Evolutionary conservation across 495 filamentous ascomycete genomes (phyloP), one percentile per base, ranked within the genome.

Genomic region (Tuber umbilicatum): DNA sequence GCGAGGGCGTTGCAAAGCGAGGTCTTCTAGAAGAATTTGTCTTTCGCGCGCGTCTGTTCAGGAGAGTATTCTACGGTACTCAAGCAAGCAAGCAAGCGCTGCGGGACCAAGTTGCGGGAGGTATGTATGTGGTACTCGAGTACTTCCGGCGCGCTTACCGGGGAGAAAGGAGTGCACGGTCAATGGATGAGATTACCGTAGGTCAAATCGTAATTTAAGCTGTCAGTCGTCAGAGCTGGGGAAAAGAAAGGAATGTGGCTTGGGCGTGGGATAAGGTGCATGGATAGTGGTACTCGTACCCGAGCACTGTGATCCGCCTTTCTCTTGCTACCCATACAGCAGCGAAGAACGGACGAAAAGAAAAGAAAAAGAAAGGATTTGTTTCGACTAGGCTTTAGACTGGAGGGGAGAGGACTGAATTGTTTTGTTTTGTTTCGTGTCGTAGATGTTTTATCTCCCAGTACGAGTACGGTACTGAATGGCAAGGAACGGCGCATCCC

Each of bases 131-230:
- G 27, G 27, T 64, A n/a, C 23, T 23, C 42, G 42, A 45, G 43
- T 5, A 50, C 50, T 64, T 64, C 55, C 55, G 55, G 55, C 55
- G 55, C 55, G 55, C 55, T 64, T 64, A 64, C 55, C 14, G 55
- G 55, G 10, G 55, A 7, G 55, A 35, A 64, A 6, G 31, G 55
- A 16, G 16, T 12, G 55, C 55, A 64, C 55, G 27, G 55, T 35
- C 27, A 64, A 19, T 64, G 55, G 7, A 64, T 0, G 55, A 27
- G 21, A 31, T 60, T n/a, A n/a, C n/a, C n/a, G n/a, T n/a, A 27
- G 31, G 7, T 64, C 55, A 14, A 19, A 64, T 35, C 31, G 55
- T 16, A 35, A 64, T 64, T 19, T 64, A 17, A 10, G 55, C 55
- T 64, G 27, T 9, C 55, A 2, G 55, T 64, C 27, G 55, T 64